Percentiles rank a stretch among this genome's conserved stretches.
phyloP scores from a whole-genome alignment of 2,329 filamentous ascomycete species.

The Chaetomium olivaceum region DNA sequence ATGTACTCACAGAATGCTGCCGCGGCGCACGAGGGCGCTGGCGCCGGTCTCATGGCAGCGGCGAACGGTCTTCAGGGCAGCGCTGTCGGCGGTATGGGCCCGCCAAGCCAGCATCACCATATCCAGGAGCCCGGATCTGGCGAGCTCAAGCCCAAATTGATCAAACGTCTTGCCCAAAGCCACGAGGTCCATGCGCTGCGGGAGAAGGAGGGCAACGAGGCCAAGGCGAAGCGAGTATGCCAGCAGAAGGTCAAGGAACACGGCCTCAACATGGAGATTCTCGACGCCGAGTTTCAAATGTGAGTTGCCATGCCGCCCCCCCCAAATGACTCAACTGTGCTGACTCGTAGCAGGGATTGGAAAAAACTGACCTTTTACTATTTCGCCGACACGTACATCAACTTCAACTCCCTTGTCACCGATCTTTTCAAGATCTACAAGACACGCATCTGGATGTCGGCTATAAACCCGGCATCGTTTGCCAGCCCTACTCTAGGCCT shows the following conservation, averaged over 20 bases:
- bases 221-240: conserved; percentile 93
- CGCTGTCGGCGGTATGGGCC: conserved; percentile 76
- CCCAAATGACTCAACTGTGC: neutral
- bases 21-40: conserved; percentile 60
- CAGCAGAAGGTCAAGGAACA: conserved; percentile 97
- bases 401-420: conserved; percentile 96
- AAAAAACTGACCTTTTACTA: conserved; percentile 99
- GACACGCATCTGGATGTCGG: conserved; percentile 99
- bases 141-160: conserved; percentile 92
- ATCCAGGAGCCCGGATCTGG: conserved; percentile 68
- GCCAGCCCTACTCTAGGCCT: conserved; percentile 74
- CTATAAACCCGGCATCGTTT: conserved; percentile 96
- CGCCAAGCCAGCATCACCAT: conserved; percentile 66
- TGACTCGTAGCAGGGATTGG: conserved; percentile 70
- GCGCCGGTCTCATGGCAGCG: conserved; percentile 63
- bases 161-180: conserved; percentile 88
- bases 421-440: conserved; percentile 99
- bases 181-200: conserved; percentile 87
- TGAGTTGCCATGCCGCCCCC: conserved; percentile 53
- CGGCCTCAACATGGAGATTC: conserved; percentile 94
- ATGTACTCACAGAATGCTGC: conserved; percentile 88
- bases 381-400: conserved; percentile 96
- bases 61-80: conserved; percentile 66
- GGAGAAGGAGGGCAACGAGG: conserved; percentile 96
- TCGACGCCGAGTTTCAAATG: conserved; percentile 99